phyloP scores from a whole-genome alignment of 768 basidiomycete genomes.

The Cystofilobasidium macerans region DNA sequence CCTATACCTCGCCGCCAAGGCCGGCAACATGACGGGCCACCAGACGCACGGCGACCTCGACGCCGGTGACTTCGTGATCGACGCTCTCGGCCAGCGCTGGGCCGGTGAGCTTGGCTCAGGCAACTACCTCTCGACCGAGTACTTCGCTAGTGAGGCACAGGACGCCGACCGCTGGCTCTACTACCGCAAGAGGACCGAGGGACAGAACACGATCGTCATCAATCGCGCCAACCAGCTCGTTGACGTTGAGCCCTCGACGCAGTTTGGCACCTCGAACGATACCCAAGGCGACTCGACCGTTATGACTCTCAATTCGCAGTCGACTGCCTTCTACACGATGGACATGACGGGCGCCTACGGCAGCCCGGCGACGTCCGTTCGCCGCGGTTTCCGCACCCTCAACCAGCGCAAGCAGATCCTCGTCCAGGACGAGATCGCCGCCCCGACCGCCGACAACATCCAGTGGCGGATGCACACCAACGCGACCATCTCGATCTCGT shows the following conservation, averaged over 20 bases:
- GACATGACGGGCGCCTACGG: conserved; percentile 62
- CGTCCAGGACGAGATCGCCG: conserved; percentile 78
- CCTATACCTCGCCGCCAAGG: conserved; percentile 78
- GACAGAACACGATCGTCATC: conserved; percentile 87
- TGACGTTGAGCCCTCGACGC: conserved; percentile 47
- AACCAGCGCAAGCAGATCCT: conserved; percentile 80
- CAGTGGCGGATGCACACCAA: conserved; percentile 82
- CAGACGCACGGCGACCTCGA: conserved; percentile 95
- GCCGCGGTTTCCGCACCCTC: conserved; percentile 71
- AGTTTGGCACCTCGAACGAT: conserved; percentile 48
- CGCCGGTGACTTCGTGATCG: conserved; percentile 86
- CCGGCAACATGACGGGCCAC: conserved; percentile 64
- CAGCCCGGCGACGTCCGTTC: conserved; percentile 46
- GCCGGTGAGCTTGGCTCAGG: conserved; percentile 86
- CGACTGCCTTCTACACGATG: conserved; percentile 70
- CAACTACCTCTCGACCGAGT: conserved; percentile 62
- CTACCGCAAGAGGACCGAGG: conserved; percentile 93
- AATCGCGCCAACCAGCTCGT: conserved; percentile 70
- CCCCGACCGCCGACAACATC: conserved; percentile 43
- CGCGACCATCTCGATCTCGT: conserved; percentile 53
- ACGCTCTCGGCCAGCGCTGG: conserved; percentile 87
- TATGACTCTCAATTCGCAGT: conserved; percentile 49
- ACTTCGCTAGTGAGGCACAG: conserved; percentile 68
- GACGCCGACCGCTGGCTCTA: conserved; percentile 68
- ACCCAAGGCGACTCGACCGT: conserved; percentile 78